These are phyloP conservation scores for Colletotrichum navitas DNA, from an alignment of 2,329 filamentous ascomycete species.

Conservation along the genomic window DNA sequence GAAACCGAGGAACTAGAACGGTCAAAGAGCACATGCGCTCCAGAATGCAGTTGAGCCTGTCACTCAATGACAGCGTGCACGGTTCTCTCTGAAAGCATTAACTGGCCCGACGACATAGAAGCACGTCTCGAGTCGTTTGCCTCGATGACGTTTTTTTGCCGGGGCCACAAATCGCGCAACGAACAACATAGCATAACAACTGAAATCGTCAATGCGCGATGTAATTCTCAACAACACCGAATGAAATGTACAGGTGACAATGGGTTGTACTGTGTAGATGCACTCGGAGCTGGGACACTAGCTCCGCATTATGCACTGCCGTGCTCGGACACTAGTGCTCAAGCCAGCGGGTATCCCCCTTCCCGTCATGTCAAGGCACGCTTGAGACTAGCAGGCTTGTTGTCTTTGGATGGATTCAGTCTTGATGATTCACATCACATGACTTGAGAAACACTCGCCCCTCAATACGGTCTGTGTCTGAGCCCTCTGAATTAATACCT, in stretches of 20 bases:
- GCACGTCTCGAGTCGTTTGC: not conserved
- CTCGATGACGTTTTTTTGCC: not conserved
- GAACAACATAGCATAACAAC: not conserved
- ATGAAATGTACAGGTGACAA: not conserved
- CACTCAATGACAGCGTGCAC: constrained; percentile 15
- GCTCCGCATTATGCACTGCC: not conserved
- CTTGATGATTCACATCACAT: not conserved
- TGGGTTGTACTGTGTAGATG: not conserved
- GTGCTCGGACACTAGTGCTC: constrained; percentile 9
- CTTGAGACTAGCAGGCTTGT: not conserved
- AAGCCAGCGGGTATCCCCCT: not conserved
- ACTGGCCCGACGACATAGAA: not conserved
- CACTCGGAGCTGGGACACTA: not conserved
- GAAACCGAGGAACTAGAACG: not conserved
- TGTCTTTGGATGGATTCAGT: not conserved
- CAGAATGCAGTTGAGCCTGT: not conserved
- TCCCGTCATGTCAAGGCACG: not conserved
- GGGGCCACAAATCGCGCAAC: not conserved
- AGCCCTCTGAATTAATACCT: not conserved
- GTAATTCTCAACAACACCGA: not conserved
- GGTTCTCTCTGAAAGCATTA: not conserved
- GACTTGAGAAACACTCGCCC: constrained; percentile 10
- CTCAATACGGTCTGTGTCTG: constrained; percentile 27
- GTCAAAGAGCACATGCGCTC: constrained; percentile 3
- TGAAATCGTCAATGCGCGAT: not conserved